These are phyloP conservation scores for Malassezia yamatoensis DNA, from an alignment of 1,284 basidiomycete genomes.

Conservation along the genomic window DNA sequence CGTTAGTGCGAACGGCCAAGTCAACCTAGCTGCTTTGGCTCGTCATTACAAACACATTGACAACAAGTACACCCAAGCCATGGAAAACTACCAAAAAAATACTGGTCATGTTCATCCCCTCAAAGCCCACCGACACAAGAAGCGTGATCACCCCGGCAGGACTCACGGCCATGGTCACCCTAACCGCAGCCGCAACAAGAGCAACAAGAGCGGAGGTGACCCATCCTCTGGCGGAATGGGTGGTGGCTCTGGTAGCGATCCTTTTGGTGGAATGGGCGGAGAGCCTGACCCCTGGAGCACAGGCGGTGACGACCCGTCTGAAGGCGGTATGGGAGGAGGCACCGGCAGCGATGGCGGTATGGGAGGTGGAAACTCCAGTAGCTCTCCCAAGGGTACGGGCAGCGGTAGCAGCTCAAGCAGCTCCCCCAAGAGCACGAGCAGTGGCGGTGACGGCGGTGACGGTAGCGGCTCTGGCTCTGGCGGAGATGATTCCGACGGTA, in stretches of 20 bases:
- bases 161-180: neutral
- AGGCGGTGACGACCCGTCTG: neutral
- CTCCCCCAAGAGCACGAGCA: neutral
- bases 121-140: constrained; percentile 10
- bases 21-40: neutral
- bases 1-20: neutral
- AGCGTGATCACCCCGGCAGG: neutral
- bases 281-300: neutral
- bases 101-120: constrained; percentile 30
- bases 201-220: neutral
- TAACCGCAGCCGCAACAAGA: neutral
- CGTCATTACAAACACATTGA: neutral
- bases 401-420: neutral
- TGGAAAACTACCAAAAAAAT: constrained; percentile 28
- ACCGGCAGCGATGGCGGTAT: neutral
- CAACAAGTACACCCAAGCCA: constrained; percentile 1
- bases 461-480: neutral
- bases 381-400: neutral
- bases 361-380: neutral
- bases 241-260: neutral
- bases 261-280: neutral
- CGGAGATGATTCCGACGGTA: constrained; percentile 14
- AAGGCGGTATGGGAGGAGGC: neutral
- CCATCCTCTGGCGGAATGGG: neutral
- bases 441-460: neutral